Conservation (phyloP, 768 basidiomycete genomes). For the Mycena capillaripes region DNA sequence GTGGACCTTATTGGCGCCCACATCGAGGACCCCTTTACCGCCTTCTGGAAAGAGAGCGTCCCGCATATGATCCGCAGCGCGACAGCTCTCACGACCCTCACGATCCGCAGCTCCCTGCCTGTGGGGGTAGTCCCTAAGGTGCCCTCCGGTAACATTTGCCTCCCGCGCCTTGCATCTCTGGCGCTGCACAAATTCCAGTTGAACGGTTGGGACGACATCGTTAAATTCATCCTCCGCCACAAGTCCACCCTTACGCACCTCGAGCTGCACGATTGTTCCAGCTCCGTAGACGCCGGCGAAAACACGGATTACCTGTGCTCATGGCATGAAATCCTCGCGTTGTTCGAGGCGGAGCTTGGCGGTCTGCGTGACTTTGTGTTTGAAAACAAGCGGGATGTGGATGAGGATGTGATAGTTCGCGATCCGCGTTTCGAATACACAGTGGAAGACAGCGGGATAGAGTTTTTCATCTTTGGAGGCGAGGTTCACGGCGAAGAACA, state of each 20-base stretch:
- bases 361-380: not conserved
- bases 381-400: no score
- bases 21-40: not conserved
- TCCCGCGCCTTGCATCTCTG: not conserved
- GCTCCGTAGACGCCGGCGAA: slow-evolving; percentile 9
- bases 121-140: slow-evolving; percentile 1
- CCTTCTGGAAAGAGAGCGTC: not conserved
- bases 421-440: slow-evolving; percentile 8
- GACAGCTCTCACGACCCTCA: not conserved
- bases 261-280: not conserved
- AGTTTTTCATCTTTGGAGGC: not conserved
- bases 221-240: slow-evolving; percentile 20
- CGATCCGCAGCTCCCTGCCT: not conserved
- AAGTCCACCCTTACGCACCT: slow-evolving; percentile 18
- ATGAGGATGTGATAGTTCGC: no score
- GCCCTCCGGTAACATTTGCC: not conserved
- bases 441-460: not conserved
- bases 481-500: not conserved
- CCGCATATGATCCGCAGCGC: not conserved
- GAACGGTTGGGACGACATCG: not conserved
- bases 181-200: slow-evolving; percentile 11
- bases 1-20: not conserved
- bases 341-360: not conserved
- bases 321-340: slow-evolving; percentile 17
- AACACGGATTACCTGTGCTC: not conserved